phyloP scores from a whole-genome alignment of 2,329 filamentous ascomycete species.

The Aspergillus pseudonomiae region DNA sequence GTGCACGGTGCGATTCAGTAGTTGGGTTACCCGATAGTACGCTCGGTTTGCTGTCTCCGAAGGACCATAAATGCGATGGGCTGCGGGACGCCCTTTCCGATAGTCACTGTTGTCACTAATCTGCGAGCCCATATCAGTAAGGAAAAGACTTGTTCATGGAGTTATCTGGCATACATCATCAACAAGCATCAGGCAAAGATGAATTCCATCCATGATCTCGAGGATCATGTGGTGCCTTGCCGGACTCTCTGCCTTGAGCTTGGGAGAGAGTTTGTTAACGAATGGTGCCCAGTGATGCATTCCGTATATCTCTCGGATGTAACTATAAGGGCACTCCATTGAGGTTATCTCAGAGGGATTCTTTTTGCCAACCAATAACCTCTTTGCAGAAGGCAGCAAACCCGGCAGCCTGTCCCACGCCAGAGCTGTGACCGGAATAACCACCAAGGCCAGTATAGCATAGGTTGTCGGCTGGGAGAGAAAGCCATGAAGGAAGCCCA shows the following conservation, averaged over 20 bases:
- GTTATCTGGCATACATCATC: slow-evolving; percentile 21
- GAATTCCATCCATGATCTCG: slow-evolving; percentile 30
- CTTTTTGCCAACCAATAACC: slow-evolving; percentile 19
- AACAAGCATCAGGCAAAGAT: slow-evolving; percentile 28
- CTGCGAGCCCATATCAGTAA: slow-evolving; percentile 5
- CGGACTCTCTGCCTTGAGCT: slow-evolving; percentile 18
- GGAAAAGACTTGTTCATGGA: neutral
- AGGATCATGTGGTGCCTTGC: slow-evolving; percentile 22
- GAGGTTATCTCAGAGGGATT: slow-evolving; percentile 18
- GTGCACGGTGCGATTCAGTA: slow-evolving; percentile 19
- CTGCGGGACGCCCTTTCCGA: slow-evolving; percentile 25
- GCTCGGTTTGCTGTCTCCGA: slow-evolving; percentile 28
- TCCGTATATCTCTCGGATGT: slow-evolving; percentile 25
- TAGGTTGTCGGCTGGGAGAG: neutral
- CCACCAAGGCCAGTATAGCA: neutral
- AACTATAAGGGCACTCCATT: slow-evolving; percentile 24
- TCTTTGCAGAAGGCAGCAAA: neutral
- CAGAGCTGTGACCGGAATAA: neutral
- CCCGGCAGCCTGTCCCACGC: neutral
- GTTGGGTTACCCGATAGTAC: slow-evolving; percentile 26
- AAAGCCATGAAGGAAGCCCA: neutral
- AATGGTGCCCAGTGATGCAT: slow-evolving; percentile 27
- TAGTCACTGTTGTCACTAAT: slow-evolving; percentile 26
- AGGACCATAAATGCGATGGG: slow-evolving; percentile 24
- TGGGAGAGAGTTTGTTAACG: slow-evolving; percentile 23